Evolutionary conservation across 1,284 basidiomycete genomes (phyloP), one percentile per base, ranked within the genome.

Genomic region (Marasmius sp.): DNA sequence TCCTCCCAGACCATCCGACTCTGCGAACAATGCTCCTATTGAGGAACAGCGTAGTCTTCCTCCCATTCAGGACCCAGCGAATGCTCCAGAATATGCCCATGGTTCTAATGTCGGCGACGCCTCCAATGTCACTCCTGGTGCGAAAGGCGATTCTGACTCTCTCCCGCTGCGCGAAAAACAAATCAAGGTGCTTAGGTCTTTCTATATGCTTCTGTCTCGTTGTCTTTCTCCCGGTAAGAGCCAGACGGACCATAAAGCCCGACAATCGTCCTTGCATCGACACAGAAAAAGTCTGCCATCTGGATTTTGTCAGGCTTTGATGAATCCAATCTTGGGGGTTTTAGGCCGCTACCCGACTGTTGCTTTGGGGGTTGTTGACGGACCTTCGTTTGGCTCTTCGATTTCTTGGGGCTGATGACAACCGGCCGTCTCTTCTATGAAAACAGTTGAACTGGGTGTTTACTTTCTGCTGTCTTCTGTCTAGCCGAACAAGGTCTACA

Each of bases 401-500:
- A 64, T 65, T 66, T 58, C 56, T 66, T 67, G 62, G 64, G 65
- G 66, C 67, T 65, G 74, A 70, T 73, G 67, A 74, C 72, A 71
- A 54, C 34, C 34, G 52, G 34, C 73, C 75, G 80, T 77, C 77
- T 81, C 81, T 73, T 77, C 73, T 77, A 77, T 47, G 41, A 54
- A 45, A 27, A 27, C 27, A 60, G 80, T 77, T 71, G 72, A 77
- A 69, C 81, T 81, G 75, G 78, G 81, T 87, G 84, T 88, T 88
- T 78, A 88, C 82, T 76, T 81, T 85, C 75, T 85, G 80, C 82
- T 80, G 79, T 75, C 67, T 54, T 54, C 52, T 79, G 78, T 82
- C 67, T 76, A 93, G 91, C 88, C 90, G 77, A 93, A 93, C 79
- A 94, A 94, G 79, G 88, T 94, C 74, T 94, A 94, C 73, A 87